A percentile compares a stretch with the other conserved stretches of the same genome.
Conservation (phyloP, 2,329 filamentous ascomycete species). For the Alternaria novae-zelandiae region DNA sequence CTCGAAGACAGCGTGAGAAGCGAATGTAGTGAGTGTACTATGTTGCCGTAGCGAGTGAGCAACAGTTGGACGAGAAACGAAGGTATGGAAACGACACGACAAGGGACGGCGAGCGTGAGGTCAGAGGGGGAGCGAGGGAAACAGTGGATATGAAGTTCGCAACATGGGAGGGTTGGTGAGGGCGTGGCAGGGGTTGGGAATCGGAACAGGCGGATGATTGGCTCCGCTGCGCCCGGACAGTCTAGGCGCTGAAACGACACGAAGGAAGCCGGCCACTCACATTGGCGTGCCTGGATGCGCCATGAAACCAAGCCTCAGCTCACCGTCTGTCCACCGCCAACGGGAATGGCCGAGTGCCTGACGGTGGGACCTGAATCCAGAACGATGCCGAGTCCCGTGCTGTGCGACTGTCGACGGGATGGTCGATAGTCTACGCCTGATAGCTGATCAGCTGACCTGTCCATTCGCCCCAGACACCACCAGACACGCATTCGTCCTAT, state of each 20-base stretch:
- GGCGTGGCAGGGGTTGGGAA: slow-evolving; percentile 3
- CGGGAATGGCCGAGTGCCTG: slow-evolving; percentile 5
- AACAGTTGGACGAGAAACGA: slow-evolving; percentile 39
- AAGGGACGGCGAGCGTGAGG: slow-evolving; percentile 23
- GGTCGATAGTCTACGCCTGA: neutral
- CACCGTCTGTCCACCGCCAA: slow-evolving; percentile 6
- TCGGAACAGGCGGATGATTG: slow-evolving; percentile 21
- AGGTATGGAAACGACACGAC: slow-evolving; percentile 22
- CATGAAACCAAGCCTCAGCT: slow-evolving; percentile 31
- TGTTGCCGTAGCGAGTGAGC: slow-evolving; percentile 45
- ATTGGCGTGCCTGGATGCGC: slow-evolving; percentile 30
- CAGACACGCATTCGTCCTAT: neutral
- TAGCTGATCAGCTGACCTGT: neutral
- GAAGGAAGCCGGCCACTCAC: slow-evolving; percentile 26
- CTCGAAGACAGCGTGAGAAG: slow-evolving; percentile 9
- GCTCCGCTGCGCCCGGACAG: slow-evolving; percentile 15
- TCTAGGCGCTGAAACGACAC: slow-evolving; percentile 28
- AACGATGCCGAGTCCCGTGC: neutral
- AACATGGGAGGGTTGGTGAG: slow-evolving; percentile 9
- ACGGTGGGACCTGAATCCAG: neutral
- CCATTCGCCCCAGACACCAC: neutral
- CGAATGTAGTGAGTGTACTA: slow-evolving; percentile 23
- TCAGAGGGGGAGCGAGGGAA: slow-evolving; percentile 23
- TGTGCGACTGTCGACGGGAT: neutral
- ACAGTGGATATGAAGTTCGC: slow-evolving; percentile 35